Conservation (phyloP, 176 grass and related monocot species). For the Pharus latifolius region DNA sequence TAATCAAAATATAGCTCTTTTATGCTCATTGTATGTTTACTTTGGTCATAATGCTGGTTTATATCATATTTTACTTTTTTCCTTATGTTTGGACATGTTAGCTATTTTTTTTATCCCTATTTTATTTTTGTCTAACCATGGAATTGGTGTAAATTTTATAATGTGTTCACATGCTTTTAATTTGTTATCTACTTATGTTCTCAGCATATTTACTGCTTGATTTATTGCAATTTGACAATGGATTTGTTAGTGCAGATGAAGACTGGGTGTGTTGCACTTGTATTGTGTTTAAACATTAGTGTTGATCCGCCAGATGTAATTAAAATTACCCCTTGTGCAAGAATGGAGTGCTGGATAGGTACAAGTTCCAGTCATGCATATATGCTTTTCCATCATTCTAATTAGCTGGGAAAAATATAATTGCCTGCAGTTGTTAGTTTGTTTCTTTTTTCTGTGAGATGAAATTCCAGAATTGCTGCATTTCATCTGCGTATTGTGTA, state of each 20-base stretch:
- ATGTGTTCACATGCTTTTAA: neutral
- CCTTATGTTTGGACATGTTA: neutral
- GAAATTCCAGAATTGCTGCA: neutral
- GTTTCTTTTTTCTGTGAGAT: slow-evolving; percentile 6
- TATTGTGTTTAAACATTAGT: slow-evolving; percentile 97
- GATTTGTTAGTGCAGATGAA: slow-evolving; percentile 80
- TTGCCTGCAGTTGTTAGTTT: slow-evolving; percentile 3
- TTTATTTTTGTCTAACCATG: neutral
- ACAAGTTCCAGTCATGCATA: slow-evolving; percentile 15
- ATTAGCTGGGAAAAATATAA: neutral
- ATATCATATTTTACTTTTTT: neutral
- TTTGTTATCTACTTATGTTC: slow-evolving; percentile 16
- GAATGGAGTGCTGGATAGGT: slow-evolving; percentile 99
- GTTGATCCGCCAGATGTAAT: slow-evolving; percentile 97
- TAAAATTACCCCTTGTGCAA: slow-evolving; percentile 96
- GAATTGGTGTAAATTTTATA: neutral
- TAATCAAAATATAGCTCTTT: slow-evolving; percentile 10
- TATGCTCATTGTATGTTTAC: neutral
- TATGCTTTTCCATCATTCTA: slow-evolving; percentile 1
- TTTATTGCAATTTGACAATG: slow-evolving; percentile 12
- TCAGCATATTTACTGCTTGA: neutral
- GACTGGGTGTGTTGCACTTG: slow-evolving; percentile 93
- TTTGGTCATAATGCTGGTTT: neutral
- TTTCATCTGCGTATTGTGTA: no score
- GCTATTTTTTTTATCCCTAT: neutral